Evolutionary conservation across 768 basidiomycete genomes (phyloP).

Genomic region (Tulasnella calospora): DNA sequence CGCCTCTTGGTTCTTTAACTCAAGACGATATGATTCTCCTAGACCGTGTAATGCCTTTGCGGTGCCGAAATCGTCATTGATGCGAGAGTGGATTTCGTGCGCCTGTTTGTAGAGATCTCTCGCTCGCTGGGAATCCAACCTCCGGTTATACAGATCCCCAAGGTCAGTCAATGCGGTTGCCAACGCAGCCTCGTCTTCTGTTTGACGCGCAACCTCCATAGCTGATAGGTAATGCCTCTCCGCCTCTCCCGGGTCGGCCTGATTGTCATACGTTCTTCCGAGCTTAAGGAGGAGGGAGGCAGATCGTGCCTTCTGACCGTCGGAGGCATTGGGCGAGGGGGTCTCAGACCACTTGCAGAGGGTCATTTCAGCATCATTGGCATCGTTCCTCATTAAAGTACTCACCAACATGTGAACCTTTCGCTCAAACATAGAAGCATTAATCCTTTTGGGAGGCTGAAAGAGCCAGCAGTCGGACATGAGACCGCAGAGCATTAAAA

Average conservation of each 20-base stretch:
- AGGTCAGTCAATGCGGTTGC: not conserved
- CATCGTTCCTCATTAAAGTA: not conserved
- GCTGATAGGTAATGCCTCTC: not conserved
- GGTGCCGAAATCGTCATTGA: too few species aligned
- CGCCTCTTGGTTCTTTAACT: too few species aligned
- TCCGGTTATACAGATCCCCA: too few species aligned
- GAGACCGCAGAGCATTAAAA: too few species aligned
- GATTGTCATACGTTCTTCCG: not conserved
- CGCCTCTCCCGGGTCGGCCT: not conserved
- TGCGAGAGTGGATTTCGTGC: too few species aligned
- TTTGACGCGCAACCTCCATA: not conserved
- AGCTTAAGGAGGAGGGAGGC: not conserved
- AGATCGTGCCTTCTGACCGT: not conserved
- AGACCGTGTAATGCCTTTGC: too few species aligned
- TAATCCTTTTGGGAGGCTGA: not conserved
- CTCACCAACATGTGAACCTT: not conserved
- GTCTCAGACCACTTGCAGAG: not conserved
- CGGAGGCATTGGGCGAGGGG: not conserved
- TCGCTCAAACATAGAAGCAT: not conserved
- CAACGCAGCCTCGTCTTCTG: not conserved
- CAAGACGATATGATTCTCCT: too few species aligned
- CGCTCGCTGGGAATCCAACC: not conserved
- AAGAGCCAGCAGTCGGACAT: too few species aligned
- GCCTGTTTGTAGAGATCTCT: too few species aligned
- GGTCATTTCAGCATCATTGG: not conserved